Evolutionary conservation across 2,329 filamentous ascomycete species (phyloP).

Genomic region (Ophiostoma piceae): DNA sequence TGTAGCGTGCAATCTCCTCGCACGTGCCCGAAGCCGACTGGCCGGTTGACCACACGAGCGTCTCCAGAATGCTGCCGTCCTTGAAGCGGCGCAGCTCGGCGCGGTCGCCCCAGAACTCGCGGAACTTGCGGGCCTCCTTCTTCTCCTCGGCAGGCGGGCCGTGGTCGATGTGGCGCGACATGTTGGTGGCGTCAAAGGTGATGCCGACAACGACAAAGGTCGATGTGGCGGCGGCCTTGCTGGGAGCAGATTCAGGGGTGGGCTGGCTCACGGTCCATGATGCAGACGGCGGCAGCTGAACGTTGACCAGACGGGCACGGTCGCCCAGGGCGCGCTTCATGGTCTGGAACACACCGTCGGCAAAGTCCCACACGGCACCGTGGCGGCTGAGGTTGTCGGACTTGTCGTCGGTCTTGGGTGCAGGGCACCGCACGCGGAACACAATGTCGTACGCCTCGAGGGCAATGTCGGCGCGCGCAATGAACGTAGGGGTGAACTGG

Average conservation of each 20-base stretch:
- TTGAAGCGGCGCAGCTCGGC: slow-evolving; percentile 91
- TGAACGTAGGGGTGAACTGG: slow-evolving; percentile 82
- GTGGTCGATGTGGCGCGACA: slow-evolving; percentile 73
- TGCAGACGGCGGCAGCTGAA: slow-evolving; percentile 40
- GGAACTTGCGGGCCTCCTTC: slow-evolving; percentile 73
- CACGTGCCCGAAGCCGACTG: slow-evolving; percentile 60
- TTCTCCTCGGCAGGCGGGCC: slow-evolving; percentile 83
- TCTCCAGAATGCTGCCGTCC: slow-evolving; percentile 89
- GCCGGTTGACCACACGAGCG: slow-evolving; percentile 70
- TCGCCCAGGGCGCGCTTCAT: slow-evolving; percentile 70
- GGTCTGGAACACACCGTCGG: slow-evolving; percentile 56
- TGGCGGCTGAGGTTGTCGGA: slow-evolving; percentile 34
- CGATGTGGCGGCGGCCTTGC: background rate
- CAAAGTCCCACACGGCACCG: slow-evolving; percentile 43
- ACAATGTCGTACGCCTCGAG: slow-evolving; percentile 53
- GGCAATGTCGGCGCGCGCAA: slow-evolving; percentile 53
- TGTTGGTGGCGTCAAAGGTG: slow-evolving; percentile 66
- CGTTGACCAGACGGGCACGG: slow-evolving; percentile 62
- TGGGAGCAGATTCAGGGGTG: slow-evolving; percentile 23
- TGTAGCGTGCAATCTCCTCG: slow-evolving; percentile 71
- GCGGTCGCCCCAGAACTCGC: slow-evolving; percentile 91
- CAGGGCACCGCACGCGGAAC: slow-evolving; percentile 34
- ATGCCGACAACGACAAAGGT: slow-evolving; percentile 57
- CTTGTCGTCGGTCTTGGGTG: background rate
- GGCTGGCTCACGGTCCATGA: slow-evolving; percentile 46